These are phyloP conservation scores for Pseudomassariella vexata DNA, from an alignment of 2,329 filamentous ascomycete genomes.

Conservation along the genomic window DNA sequence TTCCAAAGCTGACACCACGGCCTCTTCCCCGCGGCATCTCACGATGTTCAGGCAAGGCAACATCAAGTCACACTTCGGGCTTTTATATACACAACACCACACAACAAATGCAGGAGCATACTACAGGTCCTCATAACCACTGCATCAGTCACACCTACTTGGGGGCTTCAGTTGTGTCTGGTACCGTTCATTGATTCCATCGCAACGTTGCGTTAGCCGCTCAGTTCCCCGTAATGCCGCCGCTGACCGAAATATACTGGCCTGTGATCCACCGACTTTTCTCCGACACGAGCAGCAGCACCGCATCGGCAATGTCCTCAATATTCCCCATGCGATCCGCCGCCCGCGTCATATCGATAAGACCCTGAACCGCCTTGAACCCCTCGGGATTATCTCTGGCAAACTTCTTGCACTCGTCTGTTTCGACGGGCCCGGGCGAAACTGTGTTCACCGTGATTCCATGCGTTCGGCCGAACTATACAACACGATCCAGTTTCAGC, in stretches of 20 bases:
- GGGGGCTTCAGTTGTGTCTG: too few species aligned
- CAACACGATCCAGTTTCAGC: not conserved
- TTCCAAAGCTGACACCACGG: too few species aligned
- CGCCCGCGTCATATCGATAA: constrained; percentile 8
- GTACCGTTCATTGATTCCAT: too few species aligned
- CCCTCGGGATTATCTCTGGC: constrained; percentile 7
- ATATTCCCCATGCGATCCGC: constrained; percentile 10
- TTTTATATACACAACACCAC: too few species aligned
- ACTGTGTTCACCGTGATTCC: constrained; percentile 16
- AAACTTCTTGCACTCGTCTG: constrained; percentile 8
- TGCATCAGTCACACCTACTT: too few species aligned
- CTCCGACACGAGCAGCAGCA: constrained; percentile 13
- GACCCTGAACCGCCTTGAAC: constrained; percentile 1
- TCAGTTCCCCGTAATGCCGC: constrained; percentile 4
- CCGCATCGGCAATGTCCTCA: constrained; percentile 14
- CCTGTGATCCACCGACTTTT: constrained; percentile 17
- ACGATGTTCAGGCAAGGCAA: too few species aligned
- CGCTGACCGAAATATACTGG: constrained; percentile 12
- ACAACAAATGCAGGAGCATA: too few species aligned
- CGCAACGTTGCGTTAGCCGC: too few species aligned
- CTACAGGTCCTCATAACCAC: too few species aligned
- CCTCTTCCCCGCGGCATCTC: too few species aligned
- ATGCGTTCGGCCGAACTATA: constrained; percentile 12
- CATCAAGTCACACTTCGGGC: too few species aligned
- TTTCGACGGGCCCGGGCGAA: constrained; percentile 12